phyloP scores from a whole-genome alignment of 306 rosid species.

The Quercus parvula region DNA sequence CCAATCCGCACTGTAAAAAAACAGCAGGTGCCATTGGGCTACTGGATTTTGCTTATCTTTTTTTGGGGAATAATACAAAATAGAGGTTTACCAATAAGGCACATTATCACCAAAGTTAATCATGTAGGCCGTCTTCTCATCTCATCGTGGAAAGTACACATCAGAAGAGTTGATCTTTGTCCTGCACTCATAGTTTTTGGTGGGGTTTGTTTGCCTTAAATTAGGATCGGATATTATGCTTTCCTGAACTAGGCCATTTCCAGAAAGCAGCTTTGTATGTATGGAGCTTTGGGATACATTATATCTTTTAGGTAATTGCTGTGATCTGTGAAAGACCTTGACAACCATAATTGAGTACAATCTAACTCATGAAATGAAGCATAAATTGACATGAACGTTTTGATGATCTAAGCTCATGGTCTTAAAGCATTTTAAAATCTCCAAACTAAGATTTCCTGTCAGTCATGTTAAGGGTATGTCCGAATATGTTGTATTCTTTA shows the following conservation, averaged over 20 bases:
- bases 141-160: not conserved
- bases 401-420: not conserved
- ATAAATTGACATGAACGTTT: not conserved
- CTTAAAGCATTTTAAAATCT: not conserved
- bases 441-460: not conserved
- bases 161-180: not conserved
- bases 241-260: not conserved
- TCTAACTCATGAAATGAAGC: not conserved
- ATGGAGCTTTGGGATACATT: not conserved
- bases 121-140: not conserved
- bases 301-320: not conserved
- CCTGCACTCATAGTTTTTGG: not conserved
- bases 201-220: too few relatives aligned
- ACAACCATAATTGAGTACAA: not conserved
- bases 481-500: not conserved
- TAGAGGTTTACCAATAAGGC: slow-evolving; percentile 1
- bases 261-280: not conserved
- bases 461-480: not conserved
- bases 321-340: not conserved
- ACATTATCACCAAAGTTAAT: not conserved
- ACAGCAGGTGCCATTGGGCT: slow-evolving; percentile 3
- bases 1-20: slow-evolving; percentile 64
- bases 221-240: too few relatives aligned
- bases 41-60: not conserved
- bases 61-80: slow-evolving; percentile 1